Evolutionary conservation across 208 protist genomes (phyloP), one percentile per base, ranked within the genome.

Genomic region (Acanthamoeba triangularis): DNA sequence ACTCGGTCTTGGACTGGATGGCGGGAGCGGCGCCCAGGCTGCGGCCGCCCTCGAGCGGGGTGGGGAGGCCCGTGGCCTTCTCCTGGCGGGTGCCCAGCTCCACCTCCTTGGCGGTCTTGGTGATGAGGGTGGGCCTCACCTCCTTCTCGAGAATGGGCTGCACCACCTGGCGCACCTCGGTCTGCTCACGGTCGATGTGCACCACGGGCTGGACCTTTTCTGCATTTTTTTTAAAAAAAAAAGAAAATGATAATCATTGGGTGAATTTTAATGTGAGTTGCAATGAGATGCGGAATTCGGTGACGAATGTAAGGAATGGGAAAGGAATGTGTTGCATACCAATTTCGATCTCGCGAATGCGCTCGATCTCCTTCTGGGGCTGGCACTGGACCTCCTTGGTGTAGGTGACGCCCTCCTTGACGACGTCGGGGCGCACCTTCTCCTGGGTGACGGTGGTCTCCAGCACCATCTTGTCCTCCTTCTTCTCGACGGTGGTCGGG

Each of bases 61-160:
- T 85, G 16, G 78, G 78, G 11, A 85, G 41, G 25, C 44, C 78
- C 16, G 16, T 61, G 78, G 78, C 78, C 78, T 85, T 85, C 78
- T 85, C 78, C 47, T 85, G 78, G 35, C 78, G 35, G 18, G 78
- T 85, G 37, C 78, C 78, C 14, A 85, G 78, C 78, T 85, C 78
- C 44, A 85, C 44, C 78, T 85, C 78, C 78, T 85, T 85, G 78
- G 44, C 47, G 16, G 35, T 56, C 78, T 33, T 85, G 47, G 78
- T 41, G 16, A 85, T 20, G 47, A 49, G 78, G 25, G 78, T 85
- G 14, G 78, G 78, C 14, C 47, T 0, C 47, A 85, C 78, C 47
- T 85, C 78, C 47, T 85, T 85, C 78, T 85, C 78, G 14, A 59
- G 44, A 28, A 85, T 85, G 78, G 78, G 78, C 78, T 85, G 78